Conservation (phyloP, 495 filamentous ascomycete genomes). For the Diplogelasinospora grovesii region DNA sequence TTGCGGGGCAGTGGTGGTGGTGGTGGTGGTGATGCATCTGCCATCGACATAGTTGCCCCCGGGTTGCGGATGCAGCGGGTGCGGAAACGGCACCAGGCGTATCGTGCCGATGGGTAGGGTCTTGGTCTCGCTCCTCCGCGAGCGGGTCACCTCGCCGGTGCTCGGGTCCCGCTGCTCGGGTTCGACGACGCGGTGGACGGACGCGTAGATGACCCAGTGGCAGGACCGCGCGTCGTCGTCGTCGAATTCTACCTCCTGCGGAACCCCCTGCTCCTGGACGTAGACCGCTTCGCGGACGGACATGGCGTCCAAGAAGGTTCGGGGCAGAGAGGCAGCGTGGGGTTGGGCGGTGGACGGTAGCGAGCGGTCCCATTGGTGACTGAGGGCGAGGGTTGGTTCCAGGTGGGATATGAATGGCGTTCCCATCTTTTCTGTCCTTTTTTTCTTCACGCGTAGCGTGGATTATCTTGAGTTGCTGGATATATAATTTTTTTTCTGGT, state of each 20-base stretch:
- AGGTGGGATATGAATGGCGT: constrained; percentile 46
- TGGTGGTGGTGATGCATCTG: constrained; percentile 3
- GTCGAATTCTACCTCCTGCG: constrained; percentile 67
- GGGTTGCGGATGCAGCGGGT: constrained; percentile 50
- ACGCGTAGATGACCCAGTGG: constrained; percentile 76
- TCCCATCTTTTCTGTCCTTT: constrained; percentile 5
- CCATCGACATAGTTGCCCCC: constrained; percentile 35
- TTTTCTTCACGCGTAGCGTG: too few species aligned
- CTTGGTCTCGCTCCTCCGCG: constrained; percentile 31
- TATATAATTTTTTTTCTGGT: not conserved
- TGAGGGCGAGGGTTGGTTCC: constrained; percentile 27
- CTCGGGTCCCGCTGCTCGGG: constrained; percentile 27
- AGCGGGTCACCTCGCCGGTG: constrained; percentile 18
- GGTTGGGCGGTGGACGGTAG: constrained; percentile 9
- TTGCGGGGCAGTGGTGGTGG: not conserved
- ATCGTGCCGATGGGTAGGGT: constrained; percentile 61
- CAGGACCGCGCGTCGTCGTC: constrained; percentile 66
- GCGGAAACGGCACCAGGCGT: constrained; percentile 71
- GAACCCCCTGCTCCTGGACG: constrained; percentile 64
- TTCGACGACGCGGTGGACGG: constrained; percentile 31
- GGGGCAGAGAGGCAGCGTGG: constrained; percentile 42
- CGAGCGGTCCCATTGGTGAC: constrained; percentile 2
- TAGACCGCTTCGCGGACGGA: constrained; percentile 70
- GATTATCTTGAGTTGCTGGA: too few species aligned
- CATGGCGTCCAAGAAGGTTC: constrained; percentile 70